A percentile compares a stretch with the other conserved stretches of the same genome.
These are phyloP conservation scores for Acer negundo DNA, from an alignment of 345 rosid species.

Conservation along the genomic window DNA sequence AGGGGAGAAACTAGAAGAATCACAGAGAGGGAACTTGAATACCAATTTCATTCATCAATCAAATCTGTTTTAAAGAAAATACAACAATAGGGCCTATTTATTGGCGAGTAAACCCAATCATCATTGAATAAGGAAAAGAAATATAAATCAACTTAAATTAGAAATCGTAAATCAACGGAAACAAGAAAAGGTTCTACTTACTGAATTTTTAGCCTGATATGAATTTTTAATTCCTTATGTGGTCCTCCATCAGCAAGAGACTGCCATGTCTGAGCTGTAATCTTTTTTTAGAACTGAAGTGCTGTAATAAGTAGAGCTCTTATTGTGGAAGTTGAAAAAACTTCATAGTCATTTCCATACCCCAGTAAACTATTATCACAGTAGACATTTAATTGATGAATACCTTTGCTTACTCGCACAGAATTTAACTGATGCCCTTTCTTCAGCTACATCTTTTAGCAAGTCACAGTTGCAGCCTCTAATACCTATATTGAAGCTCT, in stretches of 20 bases:
- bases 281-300: not conserved
- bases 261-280: not conserved
- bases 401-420: not conserved
- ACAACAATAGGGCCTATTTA: too few relatives aligned
- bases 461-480: conserved; percentile 60
- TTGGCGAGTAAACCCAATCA: too few relatives aligned
- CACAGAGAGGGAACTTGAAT: too few relatives aligned
- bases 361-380: not conserved
- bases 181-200: too few relatives aligned
- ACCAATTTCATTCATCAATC: too few relatives aligned
- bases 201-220: too few relatives aligned
- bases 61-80: too few relatives aligned
- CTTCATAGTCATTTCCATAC: not conserved
- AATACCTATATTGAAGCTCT: conserved; percentile 50
- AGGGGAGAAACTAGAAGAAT: too few relatives aligned
- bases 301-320: not conserved
- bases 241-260: not conserved
- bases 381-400: not conserved
- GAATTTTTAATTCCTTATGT: too few relatives aligned
- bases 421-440: conserved; percentile 19
- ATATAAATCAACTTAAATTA: too few relatives aligned
- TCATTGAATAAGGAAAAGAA: too few relatives aligned
- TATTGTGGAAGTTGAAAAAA: not conserved
- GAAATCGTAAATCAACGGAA: too few relatives aligned
- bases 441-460: conserved; percentile 75